Evolutionary conservation across 129 eudicot genomes (phyloP).

Genomic region (Flaveria robusta): DNA sequence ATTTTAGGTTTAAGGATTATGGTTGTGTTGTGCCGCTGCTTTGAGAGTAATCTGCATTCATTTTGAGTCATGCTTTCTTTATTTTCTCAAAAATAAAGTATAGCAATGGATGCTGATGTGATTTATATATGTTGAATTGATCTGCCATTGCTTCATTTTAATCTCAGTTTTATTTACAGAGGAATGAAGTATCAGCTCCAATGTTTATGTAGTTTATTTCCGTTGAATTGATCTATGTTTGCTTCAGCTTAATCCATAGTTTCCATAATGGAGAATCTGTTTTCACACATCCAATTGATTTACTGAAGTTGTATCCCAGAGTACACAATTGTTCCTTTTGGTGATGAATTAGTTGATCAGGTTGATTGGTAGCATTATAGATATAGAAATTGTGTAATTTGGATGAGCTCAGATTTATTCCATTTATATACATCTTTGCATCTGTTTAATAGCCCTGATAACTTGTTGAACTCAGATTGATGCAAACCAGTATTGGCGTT

Average conservation of each 20-base stretch:
- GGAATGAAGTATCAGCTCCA: not conserved
- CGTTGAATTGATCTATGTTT: constrained; percentile 2
- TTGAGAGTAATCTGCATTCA: not conserved
- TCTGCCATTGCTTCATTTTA: not conserved
- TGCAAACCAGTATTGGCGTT: constrained; percentile 4
- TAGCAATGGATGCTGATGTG: constrained; percentile 3
- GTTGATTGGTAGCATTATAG: constrained; percentile 23
- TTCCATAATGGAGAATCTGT: not conserved
- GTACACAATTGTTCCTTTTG: constrained; percentile 12
- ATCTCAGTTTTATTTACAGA: not conserved
- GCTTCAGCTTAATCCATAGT: not conserved
- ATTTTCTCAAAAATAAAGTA: not conserved
- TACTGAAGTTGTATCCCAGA: constrained; percentile 2
- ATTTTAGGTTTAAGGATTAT: not conserved
- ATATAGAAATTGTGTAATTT: constrained; percentile 5
- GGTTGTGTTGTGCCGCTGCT: not conserved
- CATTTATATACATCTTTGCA: not conserved
- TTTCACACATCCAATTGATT: constrained; percentile 10
- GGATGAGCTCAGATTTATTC: constrained; percentile 10
- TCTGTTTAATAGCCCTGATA: constrained; percentile 19
- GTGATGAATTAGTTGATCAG: not conserved
- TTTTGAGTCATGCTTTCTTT: not conserved
- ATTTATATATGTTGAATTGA: not conserved
- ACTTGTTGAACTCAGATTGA: constrained; percentile 24
- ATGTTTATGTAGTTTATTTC: constrained; percentile 14